Conservation (phyloP, 164 flowering plant species). For the Vitis amurensis region DNA sequence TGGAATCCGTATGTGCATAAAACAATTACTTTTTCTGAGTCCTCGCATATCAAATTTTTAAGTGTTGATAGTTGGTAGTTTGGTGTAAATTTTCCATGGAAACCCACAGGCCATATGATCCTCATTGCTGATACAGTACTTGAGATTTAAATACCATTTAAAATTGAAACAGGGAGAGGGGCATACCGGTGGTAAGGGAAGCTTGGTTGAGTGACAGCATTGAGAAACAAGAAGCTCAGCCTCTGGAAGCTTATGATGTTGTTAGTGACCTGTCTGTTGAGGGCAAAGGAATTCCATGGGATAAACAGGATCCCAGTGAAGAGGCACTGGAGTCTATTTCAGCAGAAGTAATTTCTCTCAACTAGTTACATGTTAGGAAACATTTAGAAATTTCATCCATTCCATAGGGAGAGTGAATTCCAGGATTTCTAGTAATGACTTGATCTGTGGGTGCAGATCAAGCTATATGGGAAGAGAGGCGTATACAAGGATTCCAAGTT, state of each 20-base stretch:
- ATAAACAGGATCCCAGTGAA: constrained; percentile 57
- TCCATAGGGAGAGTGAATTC: not conserved
- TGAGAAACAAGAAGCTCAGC: constrained; percentile 55
- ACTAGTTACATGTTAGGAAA: not conserved
- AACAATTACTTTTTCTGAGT: too few species aligned
- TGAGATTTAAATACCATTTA: too few species aligned
- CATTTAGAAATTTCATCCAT: not conserved
- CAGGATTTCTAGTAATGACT: not conserved
- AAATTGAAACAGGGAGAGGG: constrained; percentile 43
- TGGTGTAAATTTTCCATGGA: too few species aligned
- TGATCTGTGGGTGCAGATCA: constrained; percentile 46
- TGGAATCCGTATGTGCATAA: too few species aligned
- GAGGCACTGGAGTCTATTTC: constrained; percentile 63
- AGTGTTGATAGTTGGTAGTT: too few species aligned
- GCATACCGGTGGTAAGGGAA: constrained; percentile 67
- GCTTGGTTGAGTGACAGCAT: constrained; percentile 77
- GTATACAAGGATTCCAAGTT: constrained; percentile 70
- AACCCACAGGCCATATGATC: too few species aligned
- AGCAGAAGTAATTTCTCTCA: constrained; percentile 42
- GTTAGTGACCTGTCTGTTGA: constrained; percentile 50
- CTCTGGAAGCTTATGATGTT: constrained; percentile 69
- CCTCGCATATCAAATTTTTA: too few species aligned
- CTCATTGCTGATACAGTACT: too few species aligned
- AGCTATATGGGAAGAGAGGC: constrained; percentile 70
- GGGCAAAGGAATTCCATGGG: constrained; percentile 73